phyloP scores from a whole-genome alignment of 768 basidiomycete species.

The Trametes cubensis region DNA sequence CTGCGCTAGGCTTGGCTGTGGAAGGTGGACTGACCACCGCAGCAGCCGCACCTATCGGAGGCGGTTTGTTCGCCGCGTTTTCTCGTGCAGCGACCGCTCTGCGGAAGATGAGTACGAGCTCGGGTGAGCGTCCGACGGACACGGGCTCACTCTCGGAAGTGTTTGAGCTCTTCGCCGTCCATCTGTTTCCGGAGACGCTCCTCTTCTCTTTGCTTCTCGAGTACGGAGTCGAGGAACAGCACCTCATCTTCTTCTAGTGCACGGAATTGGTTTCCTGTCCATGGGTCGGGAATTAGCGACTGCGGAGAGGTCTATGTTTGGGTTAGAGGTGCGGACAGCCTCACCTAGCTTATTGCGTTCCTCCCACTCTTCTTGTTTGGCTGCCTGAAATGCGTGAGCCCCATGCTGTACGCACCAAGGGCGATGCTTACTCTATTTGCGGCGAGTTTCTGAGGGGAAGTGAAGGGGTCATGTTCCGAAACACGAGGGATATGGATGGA shows the following conservation, averaged over 20 bases:
- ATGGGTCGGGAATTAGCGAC: conserved; percentile 1
- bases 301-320: not conserved
- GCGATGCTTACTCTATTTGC: conserved; percentile 70
- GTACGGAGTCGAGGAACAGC: conserved; percentile 82
- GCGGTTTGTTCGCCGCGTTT: conserved; percentile 40
- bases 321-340: conserved; percentile 2
- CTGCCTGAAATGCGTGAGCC: conserved; percentile 53
- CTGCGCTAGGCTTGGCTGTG: conserved; percentile 25
- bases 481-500: conserved; percentile 14
- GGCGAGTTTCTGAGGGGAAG: conserved; percentile 71
- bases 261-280: conserved; percentile 81
- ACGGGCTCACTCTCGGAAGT: conserved; percentile 69
- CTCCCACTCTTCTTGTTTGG: conserved; percentile 94
- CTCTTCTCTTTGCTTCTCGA: conserved; percentile 74
- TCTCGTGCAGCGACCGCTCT: conserved; percentile 76
- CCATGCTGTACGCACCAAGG: conserved; percentile 14
- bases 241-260: conserved; percentile 90
- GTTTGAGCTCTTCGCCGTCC: conserved; percentile 78
- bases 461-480: conserved; percentile 17
- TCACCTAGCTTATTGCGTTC: conserved; percentile 77
- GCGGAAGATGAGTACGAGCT: not conserved
- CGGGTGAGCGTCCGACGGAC: not conserved
- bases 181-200: conserved; percentile 72
- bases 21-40: conserved; percentile 35
- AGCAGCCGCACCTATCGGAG: conserved; percentile 36